These are phyloP conservation scores for Pugionium cornutum DNA, from an alignment of 345 rosid species.

Conservation along the genomic window DNA sequence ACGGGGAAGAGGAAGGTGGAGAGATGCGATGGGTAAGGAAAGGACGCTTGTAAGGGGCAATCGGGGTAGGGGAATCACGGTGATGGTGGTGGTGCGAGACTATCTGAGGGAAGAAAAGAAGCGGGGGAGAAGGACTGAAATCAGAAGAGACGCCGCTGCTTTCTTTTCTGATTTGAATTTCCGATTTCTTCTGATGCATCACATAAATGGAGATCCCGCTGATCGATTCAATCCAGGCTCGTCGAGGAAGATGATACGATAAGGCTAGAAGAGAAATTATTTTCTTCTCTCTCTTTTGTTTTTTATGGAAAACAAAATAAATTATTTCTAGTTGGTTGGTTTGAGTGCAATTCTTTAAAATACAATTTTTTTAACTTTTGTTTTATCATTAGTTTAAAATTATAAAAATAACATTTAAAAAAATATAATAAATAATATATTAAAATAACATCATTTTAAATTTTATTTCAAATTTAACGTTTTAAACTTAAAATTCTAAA, in stretches of 20 bases:
- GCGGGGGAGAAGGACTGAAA: slow-evolving; percentile 70
- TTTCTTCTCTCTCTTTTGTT: too few species aligned
- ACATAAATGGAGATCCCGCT: slow-evolving; percentile 43
- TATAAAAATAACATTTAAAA: too few species aligned
- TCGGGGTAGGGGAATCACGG: slow-evolving; percentile 53
- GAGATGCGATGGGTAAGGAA: slow-evolving; percentile 54
- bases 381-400: too few species aligned
- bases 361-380: too few species aligned
- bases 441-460: too few species aligned
- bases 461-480: too few species aligned
- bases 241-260: slow-evolving; percentile 3
- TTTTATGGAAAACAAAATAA: too few species aligned
- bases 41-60: slow-evolving; percentile 72
- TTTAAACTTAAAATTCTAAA: too few species aligned
- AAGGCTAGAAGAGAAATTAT: background rate
- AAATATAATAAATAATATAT: too few species aligned
- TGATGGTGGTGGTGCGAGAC: slow-evolving; percentile 40
- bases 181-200: slow-evolving; percentile 99
- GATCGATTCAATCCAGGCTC: slow-evolving; percentile 9
- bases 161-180: slow-evolving; percentile 99
- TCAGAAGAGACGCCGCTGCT: slow-evolving; percentile 99
- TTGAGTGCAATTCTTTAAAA: too few species aligned
- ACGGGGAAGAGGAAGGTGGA: slow-evolving; percentile 51
- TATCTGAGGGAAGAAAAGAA: slow-evolving; percentile 46
- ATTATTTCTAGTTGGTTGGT: too few species aligned